phyloP scores from a whole-genome alignment of 345 rosid species.

The Luvunga scandens region DNA sequence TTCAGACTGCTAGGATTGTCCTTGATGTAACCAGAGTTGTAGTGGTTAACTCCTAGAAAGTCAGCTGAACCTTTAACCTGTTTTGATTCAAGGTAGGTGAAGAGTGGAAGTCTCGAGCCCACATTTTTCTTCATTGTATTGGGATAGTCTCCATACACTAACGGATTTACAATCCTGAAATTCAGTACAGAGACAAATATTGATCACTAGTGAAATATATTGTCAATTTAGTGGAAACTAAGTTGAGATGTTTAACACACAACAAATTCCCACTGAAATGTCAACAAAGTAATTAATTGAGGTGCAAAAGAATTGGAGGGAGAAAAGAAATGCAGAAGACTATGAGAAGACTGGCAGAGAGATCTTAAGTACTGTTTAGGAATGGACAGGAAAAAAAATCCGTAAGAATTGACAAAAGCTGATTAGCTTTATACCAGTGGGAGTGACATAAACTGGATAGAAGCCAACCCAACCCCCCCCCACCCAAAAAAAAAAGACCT shows the following conservation, averaged over 20 bases:
- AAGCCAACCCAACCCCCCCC: not conserved
- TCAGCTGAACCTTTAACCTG: constrained; percentile 62
- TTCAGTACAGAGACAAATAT: not conserved
- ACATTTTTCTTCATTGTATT: constrained; percentile 50
- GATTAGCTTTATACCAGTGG: no score
- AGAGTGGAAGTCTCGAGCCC: constrained; percentile 66
- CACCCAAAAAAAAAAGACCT: not conserved
- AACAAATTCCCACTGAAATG: no score
- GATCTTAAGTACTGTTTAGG: no score
- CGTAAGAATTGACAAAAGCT: no score
- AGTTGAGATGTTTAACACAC: no score
- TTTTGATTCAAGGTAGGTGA: constrained; percentile 51
- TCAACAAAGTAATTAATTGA: not conserved
- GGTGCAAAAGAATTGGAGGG: not conserved
- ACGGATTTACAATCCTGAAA: constrained; percentile 61
- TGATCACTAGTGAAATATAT: not conserved
- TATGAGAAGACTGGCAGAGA: no score
- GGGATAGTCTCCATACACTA: constrained; percentile 77
- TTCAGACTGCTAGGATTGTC: constrained; percentile 30
- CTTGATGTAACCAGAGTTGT: constrained; percentile 23
- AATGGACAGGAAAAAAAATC: no score
- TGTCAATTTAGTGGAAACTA: no score
- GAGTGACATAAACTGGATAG: not conserved
- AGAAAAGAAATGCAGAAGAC: no score
- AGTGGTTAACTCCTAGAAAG: constrained; percentile 54